Conservation (phyloP, 2,329 filamentous ascomycete species). For the Colletotrichum euphorbiae region DNA sequence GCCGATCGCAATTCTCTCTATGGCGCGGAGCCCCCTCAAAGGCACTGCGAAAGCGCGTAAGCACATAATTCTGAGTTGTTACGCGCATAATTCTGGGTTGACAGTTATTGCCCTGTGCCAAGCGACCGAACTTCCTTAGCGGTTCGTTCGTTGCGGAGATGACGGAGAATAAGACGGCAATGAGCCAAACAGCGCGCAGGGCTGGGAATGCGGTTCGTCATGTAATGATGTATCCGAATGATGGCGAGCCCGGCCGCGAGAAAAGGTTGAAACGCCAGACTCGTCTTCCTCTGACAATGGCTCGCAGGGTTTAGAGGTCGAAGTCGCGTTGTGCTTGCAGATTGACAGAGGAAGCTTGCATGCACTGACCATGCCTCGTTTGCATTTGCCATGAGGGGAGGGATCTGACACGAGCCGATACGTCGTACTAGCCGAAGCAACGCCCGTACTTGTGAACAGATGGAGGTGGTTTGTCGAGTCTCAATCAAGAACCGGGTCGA, state of each 20-base stretch:
- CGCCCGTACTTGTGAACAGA: neutral
- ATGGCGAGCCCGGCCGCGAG: constrained; percentile 25
- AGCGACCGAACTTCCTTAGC: constrained; percentile 1
- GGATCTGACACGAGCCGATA: constrained; percentile 4
- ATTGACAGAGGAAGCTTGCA: constrained; percentile 22
- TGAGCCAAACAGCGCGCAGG: constrained; percentile 1
- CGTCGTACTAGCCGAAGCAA: constrained; percentile 6
- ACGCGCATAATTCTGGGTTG: too few species aligned
- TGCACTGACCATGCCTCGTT: constrained; percentile 22
- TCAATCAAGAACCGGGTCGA: neutral
- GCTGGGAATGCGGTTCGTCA: constrained; percentile 4
- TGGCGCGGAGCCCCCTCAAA: constrained; percentile 17
- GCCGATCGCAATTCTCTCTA: constrained; percentile 5
- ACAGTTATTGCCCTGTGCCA: neutral
- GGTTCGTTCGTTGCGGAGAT: constrained; percentile 10
- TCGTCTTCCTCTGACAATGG: constrained; percentile 35
- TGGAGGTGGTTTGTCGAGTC: neutral
- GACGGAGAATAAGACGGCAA: constrained; percentile 5
- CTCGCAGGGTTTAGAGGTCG: constrained; percentile 31
- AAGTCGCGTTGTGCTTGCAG: constrained; percentile 1
- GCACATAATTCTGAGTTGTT: too few species aligned
- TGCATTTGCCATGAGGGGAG: constrained; percentile 12
- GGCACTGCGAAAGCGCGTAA: neutral
- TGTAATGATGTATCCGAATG: constrained; percentile 18
- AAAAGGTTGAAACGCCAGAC: constrained; percentile 33